Base-by-base conservation (phyloP, 1,139 yeast species). In the Arxiozyma slooffiae region DNA sequence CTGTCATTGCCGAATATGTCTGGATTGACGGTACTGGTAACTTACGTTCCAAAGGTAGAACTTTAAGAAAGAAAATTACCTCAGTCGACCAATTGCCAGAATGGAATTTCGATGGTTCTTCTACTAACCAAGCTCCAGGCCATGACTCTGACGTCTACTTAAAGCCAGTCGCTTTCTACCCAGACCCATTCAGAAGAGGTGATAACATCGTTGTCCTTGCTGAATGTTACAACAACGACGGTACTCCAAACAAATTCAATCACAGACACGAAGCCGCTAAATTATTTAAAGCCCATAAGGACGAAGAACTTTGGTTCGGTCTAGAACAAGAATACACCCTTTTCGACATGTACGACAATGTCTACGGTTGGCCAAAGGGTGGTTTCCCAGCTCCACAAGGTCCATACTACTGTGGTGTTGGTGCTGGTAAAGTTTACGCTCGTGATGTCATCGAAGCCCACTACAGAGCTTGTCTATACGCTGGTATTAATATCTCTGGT, bases 341-440 rank as follows among this genome's bases (percentile, higher is more conserved):
- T 69, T 86, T 92, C 68, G 98, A 92, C 72, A 85, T 86, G 72
- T 84, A 71, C 66, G 96, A 87, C 71, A 76, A 85, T 64, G 92
- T 86, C 55, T 92, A 89, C 73, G 97, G 96, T 62, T 92, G 98
- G 98, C 98, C 98, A 73, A 82, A 86, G 78, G 97, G 97, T 65
- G 98, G 98, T 56, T 92, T 80, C 92, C 98, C 98, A 69, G 98
- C 96, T 61, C 98, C 98, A 60, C 98, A 92, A 77, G 98, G 98
- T 62, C 98, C 98, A 56, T 92, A 90, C 85, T 92, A 92, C 83
- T 92, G 98, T 79, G 98, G 98, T 82, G 98, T 92, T 60, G 98
- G 98, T 76, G 81, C 97, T 66, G 97, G 97, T 68, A 90, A 88
- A 77, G 98, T 92, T 57, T 87, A 84, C 71, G 96, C 97, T 67